phyloP scores from a whole-genome alignment of 2,329 filamentous ascomycete species.

The Cytospora piceae region DNA sequence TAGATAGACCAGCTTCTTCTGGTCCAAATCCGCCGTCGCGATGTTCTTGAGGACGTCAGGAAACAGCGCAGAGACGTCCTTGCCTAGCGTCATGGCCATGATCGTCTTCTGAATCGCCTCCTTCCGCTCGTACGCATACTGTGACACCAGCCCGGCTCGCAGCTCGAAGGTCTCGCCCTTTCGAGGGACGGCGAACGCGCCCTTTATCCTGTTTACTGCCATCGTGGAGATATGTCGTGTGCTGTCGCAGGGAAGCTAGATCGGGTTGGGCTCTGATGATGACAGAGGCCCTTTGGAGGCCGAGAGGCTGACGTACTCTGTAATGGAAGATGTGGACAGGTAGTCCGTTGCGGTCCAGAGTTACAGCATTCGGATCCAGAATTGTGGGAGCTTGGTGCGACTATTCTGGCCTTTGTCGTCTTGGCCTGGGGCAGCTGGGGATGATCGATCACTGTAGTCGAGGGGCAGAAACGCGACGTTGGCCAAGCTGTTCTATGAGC shows the following conservation, averaged over 20 bases:
- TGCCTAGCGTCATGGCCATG: constrained; percentile 99
- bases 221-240: constrained; percentile 52
- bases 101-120: constrained; percentile 99
- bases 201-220: constrained; percentile 95
- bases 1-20: constrained; percentile 99
- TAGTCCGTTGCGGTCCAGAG: background rate
- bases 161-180: constrained; percentile 99
- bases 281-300: constrained; percentile 12
- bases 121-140: constrained; percentile 99
- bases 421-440: constrained; percentile 11
- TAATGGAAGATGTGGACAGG: constrained; percentile 2
- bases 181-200: constrained; percentile 87
- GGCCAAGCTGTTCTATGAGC: constrained; percentile 30
- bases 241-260: constrained; percentile 11
- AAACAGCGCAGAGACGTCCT: constrained; percentile 96
- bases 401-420: constrained; percentile 27
- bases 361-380: constrained; percentile 22
- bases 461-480: constrained; percentile 26
- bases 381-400: constrained; percentile 7
- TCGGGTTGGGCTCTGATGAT: background rate
- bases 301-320: background rate
- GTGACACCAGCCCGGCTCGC: constrained; percentile 91
- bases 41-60: constrained; percentile 99
- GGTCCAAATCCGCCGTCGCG: constrained; percentile 89
- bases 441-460: constrained; percentile 16